These are phyloP conservation scores for Myotisia sp. DNA, from an alignment of 2,329 filamentous ascomycete species.

Conservation along the genomic window DNA sequence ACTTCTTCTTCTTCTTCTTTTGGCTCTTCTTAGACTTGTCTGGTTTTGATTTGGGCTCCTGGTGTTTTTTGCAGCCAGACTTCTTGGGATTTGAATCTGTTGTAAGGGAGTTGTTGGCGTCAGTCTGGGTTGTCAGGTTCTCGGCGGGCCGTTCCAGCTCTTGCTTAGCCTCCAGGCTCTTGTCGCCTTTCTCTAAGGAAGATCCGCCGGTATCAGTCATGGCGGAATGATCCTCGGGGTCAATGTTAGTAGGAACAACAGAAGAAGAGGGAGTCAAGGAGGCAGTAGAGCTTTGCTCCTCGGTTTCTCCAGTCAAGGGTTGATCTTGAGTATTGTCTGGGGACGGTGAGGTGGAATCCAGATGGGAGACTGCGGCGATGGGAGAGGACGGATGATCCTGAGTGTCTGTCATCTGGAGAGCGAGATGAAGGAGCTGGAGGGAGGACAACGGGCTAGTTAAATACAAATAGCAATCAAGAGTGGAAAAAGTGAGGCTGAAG, in stretches of 20 bases:
- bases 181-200: conserved; percentile 2
- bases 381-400: too few species aligned
- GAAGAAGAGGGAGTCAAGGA: too few species aligned
- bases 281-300: too few species aligned
- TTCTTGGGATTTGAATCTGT: background rate
- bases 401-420: too few species aligned
- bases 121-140: conserved; percentile 1
- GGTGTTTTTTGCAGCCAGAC: conserved; percentile 1
- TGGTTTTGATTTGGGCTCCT: background rate
- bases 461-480: background rate
- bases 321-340: too few species aligned
- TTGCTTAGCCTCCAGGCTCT: conserved; percentile 1
- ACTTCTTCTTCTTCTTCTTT: conserved; percentile 4
- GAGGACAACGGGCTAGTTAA: background rate
- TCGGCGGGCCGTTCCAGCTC: conserved; percentile 1
- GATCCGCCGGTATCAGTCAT: too few species aligned
- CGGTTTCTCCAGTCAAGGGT: too few species aligned
- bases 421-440: background rate
- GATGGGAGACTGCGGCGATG: too few species aligned
- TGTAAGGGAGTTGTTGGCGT: background rate
- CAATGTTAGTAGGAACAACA: too few species aligned
- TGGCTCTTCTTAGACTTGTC: conserved; percentile 5
- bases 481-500: too few species aligned
- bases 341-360: too few species aligned
- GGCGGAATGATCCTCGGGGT: too few species aligned